These are phyloP conservation scores for Xylaria sp. DNA, from an alignment of 2,329 filamentous ascomycete species.

Conservation along the genomic window DNA sequence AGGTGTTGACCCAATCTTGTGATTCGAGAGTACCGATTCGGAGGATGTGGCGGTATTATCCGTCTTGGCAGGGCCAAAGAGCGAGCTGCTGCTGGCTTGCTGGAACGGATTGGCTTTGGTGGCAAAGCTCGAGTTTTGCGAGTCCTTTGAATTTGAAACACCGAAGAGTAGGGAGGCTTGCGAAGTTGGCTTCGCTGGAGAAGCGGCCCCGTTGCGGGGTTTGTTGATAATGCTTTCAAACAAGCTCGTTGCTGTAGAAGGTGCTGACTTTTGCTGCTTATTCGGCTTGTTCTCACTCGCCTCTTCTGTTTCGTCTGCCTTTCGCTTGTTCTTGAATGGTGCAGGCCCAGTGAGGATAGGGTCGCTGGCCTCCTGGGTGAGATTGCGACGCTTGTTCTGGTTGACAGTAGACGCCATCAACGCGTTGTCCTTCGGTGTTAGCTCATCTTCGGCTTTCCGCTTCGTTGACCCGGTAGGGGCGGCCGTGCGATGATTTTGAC, in stretches of 20 bases:
- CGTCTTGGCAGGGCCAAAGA: slow-evolving; percentile 49
- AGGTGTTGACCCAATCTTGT: slow-evolving; percentile 36
- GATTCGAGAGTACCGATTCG: slow-evolving; percentile 36
- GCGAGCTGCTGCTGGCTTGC: slow-evolving; percentile 46
- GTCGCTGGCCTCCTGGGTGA: slow-evolving; percentile 48
- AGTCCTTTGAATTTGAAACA: slow-evolving; percentile 29
- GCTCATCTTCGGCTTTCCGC: slow-evolving; percentile 62
- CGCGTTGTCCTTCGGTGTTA: slow-evolving; percentile 47
- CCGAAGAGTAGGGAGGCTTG: slow-evolving; percentile 28
- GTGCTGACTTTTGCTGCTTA: slow-evolving; percentile 57
- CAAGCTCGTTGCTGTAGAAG: slow-evolving; percentile 60
- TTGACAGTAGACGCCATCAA: slow-evolving; percentile 45
- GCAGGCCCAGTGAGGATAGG: slow-evolving; percentile 43
- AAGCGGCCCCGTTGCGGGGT: slow-evolving; percentile 41
- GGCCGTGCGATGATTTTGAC: slow-evolving; percentile 38
- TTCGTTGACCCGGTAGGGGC: slow-evolving; percentile 49
- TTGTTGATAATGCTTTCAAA: slow-evolving; percentile 65
- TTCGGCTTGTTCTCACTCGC: slow-evolving; percentile 53
- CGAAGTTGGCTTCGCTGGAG: slow-evolving; percentile 36
- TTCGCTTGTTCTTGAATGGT: slow-evolving; percentile 57
- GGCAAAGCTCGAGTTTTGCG: slow-evolving; percentile 40
- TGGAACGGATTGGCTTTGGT: slow-evolving; percentile 39
- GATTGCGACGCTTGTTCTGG: slow-evolving; percentile 56
- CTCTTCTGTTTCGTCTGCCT: slow-evolving; percentile 52
- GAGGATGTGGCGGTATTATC: slow-evolving; percentile 21